A percentile compares a stretch with the other conserved stretches of the same genome.
Conservation (phyloP, 257 asterid genomes). For the Scutellaria minor region DNA sequence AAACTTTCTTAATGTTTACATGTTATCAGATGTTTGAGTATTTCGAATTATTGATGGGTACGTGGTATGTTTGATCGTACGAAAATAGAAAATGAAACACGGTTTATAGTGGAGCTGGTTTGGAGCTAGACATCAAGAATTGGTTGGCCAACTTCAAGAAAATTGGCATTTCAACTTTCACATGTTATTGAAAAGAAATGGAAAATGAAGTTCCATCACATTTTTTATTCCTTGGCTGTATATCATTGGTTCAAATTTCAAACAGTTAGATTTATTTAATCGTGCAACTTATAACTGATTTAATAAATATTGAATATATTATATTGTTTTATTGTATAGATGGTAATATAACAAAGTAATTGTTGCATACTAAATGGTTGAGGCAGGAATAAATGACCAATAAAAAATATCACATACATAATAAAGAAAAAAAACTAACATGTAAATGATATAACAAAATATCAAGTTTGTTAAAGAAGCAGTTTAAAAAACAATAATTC, state of each 20-base stretch:
- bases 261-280: not conserved
- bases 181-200: not conserved
- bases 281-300: no score
- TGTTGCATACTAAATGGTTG: no score
- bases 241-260: not conserved
- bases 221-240: not conserved
- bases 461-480: no score
- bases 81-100: not conserved
- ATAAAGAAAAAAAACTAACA: no score
- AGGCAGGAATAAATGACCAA: no score
- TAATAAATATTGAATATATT: no score
- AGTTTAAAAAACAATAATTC: no score
- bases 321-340: no score
- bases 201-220: constrained; percentile 19
- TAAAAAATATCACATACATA: no score
- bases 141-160: constrained; percentile 23
- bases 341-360: no score
- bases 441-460: no score
- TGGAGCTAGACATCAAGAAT: not conserved
- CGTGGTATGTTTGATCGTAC: not conserved
- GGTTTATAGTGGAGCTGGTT: not conserved
- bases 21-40: not conserved
- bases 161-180: constrained; percentile 8
- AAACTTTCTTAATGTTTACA: not conserved
- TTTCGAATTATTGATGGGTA: not conserved